Percentiles rank a stretch among this genome's conserved stretches.
Evolutionary conservation across 169 alveolate species (phyloP).

Genomic region (Pseudocohnilembus persalinus): DNA sequence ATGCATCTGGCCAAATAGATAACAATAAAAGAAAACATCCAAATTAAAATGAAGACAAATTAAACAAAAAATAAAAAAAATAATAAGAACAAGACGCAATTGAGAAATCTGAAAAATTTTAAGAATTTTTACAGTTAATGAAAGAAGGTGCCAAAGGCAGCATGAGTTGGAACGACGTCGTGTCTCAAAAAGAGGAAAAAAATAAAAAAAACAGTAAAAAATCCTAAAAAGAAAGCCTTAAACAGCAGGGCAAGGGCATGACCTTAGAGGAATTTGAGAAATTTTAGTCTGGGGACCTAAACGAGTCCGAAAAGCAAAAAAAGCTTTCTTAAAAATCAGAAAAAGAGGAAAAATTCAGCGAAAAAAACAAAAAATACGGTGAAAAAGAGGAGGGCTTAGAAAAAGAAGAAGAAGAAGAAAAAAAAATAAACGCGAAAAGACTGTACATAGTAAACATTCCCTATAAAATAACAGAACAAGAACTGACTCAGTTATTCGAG

Average conservation of each 20-base stretch:
- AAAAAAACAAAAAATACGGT: constrained; percentile 36
- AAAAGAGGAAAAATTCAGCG: constrained; percentile 37
- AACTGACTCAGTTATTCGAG: constrained; percentile 61
- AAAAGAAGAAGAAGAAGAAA: constrained; percentile 45
- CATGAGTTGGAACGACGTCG: constrained; percentile 29
- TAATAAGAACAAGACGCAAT: neutral
- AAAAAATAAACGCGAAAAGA: constrained; percentile 46
- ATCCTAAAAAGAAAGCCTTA: neutral
- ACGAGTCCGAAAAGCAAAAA: constrained; percentile 1
- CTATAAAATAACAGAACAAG: constrained; percentile 75
- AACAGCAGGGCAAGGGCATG: constrained; percentile 8
- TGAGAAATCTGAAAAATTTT: constrained; percentile 8
- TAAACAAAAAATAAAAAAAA: neutral
- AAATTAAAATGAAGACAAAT: constrained; percentile 6
- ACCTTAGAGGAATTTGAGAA: constrained; percentile 3
- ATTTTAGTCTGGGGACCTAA: constrained; percentile 2
- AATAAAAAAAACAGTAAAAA: neutral
- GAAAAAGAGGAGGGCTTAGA: constrained; percentile 44
- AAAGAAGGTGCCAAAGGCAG: constrained; percentile 16
- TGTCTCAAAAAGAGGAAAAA: neutral
- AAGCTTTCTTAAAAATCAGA: constrained; percentile 1
- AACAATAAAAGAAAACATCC: constrained; percentile 35
- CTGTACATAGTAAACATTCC: constrained; percentile 76
- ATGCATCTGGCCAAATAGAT: constrained; percentile 53
- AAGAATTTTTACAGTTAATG: constrained; percentile 21